Conservation (phyloP, 2,329 filamentous ascomycete species). For the Xylaria multiplex region DNA sequence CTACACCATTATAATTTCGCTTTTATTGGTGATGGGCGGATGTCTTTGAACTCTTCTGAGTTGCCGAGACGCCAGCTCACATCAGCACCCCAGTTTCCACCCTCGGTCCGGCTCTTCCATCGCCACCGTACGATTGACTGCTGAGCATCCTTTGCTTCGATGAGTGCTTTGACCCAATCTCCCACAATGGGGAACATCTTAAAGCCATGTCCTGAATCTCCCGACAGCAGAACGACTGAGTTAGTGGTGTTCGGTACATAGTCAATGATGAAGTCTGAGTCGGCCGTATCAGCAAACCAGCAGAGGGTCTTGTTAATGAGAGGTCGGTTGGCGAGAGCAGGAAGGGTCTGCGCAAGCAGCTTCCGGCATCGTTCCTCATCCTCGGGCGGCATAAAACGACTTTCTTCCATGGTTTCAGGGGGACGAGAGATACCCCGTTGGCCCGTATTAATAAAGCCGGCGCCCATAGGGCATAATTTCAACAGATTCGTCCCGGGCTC, state of each 20-base stretch:
- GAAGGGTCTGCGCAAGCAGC: conserved; percentile 42
- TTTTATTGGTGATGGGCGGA: neutral
- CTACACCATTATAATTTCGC: conserved; percentile 13
- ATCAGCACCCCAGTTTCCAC: conserved; percentile 37
- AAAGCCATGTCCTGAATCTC: conserved; percentile 70
- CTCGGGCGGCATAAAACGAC: conserved; percentile 61
- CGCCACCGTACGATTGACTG: conserved; percentile 59
- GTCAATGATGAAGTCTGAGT: conserved; percentile 70
- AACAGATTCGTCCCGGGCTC: conserved; percentile 66
- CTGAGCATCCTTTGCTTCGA: conserved; percentile 51
- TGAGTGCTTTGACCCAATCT: conserved; percentile 60
- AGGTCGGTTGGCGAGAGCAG: conserved; percentile 52
- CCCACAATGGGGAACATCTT: conserved; percentile 72
- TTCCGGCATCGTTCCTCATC: conserved; percentile 62
- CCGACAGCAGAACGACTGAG: conserved; percentile 60
- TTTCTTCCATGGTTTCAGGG: conserved; percentile 44
- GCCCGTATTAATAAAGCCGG: conserved; percentile 63
- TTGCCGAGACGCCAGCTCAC: conserved; percentile 54
- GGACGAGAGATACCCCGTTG: conserved; percentile 55
- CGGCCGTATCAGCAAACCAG: conserved; percentile 70
- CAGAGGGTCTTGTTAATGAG: conserved; percentile 68
- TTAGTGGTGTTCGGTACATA: conserved; percentile 62
- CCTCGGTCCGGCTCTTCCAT: conserved; percentile 56
- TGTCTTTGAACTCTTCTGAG: conserved; percentile 43
- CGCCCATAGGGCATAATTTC: conserved; percentile 69